These are phyloP conservation scores for Furcasterigmium sp. DNA, from an alignment of 2,329 filamentous ascomycete genomes.

Conservation along the genomic window DNA sequence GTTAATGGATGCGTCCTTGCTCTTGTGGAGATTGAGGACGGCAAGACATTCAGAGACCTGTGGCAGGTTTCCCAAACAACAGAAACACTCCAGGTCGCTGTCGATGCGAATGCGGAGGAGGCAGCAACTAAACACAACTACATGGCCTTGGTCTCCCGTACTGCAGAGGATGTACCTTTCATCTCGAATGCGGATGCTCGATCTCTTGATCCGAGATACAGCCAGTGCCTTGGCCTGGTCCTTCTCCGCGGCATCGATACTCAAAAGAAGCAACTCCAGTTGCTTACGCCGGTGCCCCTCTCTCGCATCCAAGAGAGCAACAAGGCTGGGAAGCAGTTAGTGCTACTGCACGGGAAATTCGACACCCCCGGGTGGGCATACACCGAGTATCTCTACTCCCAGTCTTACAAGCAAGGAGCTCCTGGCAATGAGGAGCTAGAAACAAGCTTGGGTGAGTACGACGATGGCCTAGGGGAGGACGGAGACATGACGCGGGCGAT, in stretches of 20 bases:
- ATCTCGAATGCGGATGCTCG: constrained; percentile 49
- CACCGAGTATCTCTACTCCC: constrained; percentile 53
- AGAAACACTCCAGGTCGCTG: no score
- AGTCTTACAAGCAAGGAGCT: constrained; percentile 16
- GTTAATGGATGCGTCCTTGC: constrained; percentile 69
- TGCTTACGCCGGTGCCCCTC: constrained; percentile 56
- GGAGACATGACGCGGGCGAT: constrained; percentile 19
- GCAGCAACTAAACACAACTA: no score
- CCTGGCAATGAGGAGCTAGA: constrained; percentile 15
- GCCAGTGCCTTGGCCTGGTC: constrained; percentile 56
- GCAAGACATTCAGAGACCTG: constrained; percentile 42
- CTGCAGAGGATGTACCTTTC: constrained; percentile 55
- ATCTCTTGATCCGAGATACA: constrained; percentile 54
- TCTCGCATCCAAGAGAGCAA: constrained; percentile 32
- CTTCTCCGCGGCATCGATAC: constrained; percentile 67
- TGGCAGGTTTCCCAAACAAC: no score
- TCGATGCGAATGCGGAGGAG: no score
- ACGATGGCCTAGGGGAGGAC: constrained; percentile 27
- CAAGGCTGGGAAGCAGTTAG: constrained; percentile 40
- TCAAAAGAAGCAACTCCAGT: constrained; percentile 46
- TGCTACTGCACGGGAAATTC: constrained; percentile 63
- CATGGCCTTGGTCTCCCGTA: constrained; percentile 21
- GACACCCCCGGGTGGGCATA: constrained; percentile 68
- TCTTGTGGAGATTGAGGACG: constrained; percentile 55
- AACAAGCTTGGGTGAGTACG: no score